These are phyloP conservation scores for Myriangium duriaei DNA, from an alignment of 2,329 filamentous ascomycete species.

Conservation along the genomic window DNA sequence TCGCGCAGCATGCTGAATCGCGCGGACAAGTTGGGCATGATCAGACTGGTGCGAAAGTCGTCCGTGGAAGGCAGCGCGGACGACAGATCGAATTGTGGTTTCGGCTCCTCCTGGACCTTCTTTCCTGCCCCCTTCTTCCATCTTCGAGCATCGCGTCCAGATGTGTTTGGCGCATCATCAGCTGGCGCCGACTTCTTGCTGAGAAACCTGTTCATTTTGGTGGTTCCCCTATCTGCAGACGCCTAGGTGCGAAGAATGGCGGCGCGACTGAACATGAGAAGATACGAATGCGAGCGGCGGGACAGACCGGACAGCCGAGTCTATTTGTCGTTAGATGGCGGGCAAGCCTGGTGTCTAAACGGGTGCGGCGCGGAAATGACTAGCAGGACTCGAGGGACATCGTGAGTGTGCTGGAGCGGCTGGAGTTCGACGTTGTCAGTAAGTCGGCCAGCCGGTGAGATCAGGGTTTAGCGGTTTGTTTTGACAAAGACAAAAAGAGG, in stretches of 20 bases:
- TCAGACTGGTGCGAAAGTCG: conserved; percentile 85
- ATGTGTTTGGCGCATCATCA: conserved; percentile 39
- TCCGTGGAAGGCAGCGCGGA: conserved; percentile 67
- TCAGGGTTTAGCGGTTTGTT: not conserved
- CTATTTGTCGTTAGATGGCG: too few relatives aligned
- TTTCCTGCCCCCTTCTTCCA: conserved; percentile 42
- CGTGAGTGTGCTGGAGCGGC: too few relatives aligned
- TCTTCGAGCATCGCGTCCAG: conserved; percentile 15
- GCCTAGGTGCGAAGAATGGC: too few relatives aligned
- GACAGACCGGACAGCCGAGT: too few relatives aligned
- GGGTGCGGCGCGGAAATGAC: too few relatives aligned
- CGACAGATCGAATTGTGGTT: conserved; percentile 58
- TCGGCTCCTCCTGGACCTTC: conserved; percentile 38
- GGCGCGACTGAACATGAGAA: too few relatives aligned
- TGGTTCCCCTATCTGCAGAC: too few relatives aligned
- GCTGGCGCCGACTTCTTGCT: conserved; percentile 53
- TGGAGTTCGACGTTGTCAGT: too few relatives aligned
- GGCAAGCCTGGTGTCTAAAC: too few relatives aligned
- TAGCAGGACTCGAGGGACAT: too few relatives aligned
- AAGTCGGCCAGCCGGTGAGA: too few relatives aligned
- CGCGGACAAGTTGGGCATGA: conserved; percentile 90
- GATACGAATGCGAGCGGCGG: too few relatives aligned
- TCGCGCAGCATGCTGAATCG: conserved; percentile 95
- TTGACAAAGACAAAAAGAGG: not conserved
- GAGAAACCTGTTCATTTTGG: conserved; percentile 63